These are phyloP conservation scores for Solanum pennellii DNA, from an alignment of 257 asterid species.

Conservation along the genomic window DNA sequence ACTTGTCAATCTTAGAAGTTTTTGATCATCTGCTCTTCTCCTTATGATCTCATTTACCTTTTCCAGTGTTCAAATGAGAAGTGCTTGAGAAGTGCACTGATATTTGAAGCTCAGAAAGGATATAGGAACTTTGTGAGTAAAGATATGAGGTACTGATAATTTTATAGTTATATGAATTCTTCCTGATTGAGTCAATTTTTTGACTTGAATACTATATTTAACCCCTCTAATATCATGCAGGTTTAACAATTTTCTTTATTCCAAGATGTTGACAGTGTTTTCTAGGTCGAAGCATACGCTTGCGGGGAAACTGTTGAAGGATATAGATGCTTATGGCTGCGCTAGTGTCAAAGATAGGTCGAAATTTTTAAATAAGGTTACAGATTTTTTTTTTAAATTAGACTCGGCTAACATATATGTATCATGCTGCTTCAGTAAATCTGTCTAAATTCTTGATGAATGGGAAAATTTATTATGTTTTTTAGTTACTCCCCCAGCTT, in stretches of 20 bases:
- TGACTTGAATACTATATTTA: neutral
- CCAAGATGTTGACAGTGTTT: constrained; percentile 27
- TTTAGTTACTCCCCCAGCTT: neutral
- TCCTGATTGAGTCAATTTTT: neutral
- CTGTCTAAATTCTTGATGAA: neutral
- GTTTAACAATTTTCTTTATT: constrained; percentile 32
- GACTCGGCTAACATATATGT: neutral
- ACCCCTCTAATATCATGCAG: constrained; percentile 25
- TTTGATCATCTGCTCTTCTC: neutral
- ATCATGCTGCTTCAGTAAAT: neutral
- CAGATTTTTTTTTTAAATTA: neutral
- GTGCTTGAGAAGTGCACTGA: constrained; percentile 49
- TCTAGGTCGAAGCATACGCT: constrained; percentile 61
- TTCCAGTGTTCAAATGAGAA: constrained; percentile 61
- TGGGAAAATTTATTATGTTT: neutral
- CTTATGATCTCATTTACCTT: neutral
- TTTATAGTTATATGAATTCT: neutral
- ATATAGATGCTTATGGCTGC: constrained; percentile 39
- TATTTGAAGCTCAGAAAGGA: constrained; percentile 45
- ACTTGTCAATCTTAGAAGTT: neutral
- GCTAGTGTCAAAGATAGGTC: constrained; percentile 10
- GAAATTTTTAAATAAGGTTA: constrained; percentile 18
- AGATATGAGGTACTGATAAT: constrained; percentile 43
- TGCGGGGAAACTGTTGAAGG: constrained; percentile 47
- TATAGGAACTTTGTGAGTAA: constrained; percentile 30